Base-by-base conservation (phyloP, 371 early-diverging fungal genomes). In the Amoeboaphelidium protococcarum region DNA sequence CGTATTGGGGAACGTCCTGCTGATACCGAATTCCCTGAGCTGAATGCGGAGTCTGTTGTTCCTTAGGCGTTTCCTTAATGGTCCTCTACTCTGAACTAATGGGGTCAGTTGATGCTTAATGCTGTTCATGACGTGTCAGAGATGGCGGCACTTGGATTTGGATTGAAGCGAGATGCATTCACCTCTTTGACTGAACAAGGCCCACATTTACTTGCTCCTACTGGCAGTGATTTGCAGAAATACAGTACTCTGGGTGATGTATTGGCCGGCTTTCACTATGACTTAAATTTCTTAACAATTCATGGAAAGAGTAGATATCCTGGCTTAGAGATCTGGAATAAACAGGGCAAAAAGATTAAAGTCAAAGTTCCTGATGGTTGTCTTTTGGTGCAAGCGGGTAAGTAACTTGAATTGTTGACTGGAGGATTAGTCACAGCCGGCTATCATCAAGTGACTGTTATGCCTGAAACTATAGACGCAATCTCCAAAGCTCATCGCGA, bases 271-370 rank as follows among this genome's bases (percentile, higher is more conserved):
- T 67, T 67, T 54, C 68, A 72, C 52, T 67, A 64, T 44, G 78
- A 77, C 47, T 56, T 77, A 42, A 72, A 74, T 62, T 67, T 77
- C 48, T 57, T 77, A 53, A 67, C 76, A 13, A 73, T 77, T 49
- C 78, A 77, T 54, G 78, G 78, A 44, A 73, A 74, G 60, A 70
- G 71, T 1, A 66, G 78, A 25, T 77, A 63, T 64, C 75, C 78
- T 19, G 78, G 76, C 25, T 61, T 77, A 49, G 58, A 73, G 58
- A 68, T 77, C 52, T 77, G 78, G 78, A 61, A 71, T n/a, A 62
- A 62, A 22, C 59, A 63, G 49, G 64, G 66, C 3, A 46, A 59
- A 41, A 74, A 73, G 60, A 47, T 75, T 25, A 58, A 64, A 12
- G 78, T 71, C 43, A 62, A 61, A 12, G 65, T 74, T 13, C 74